Evolutionary conservation across 108 stramenopile genomes (phyloP).

Genomic region (Epipyxis sp.): DNA sequence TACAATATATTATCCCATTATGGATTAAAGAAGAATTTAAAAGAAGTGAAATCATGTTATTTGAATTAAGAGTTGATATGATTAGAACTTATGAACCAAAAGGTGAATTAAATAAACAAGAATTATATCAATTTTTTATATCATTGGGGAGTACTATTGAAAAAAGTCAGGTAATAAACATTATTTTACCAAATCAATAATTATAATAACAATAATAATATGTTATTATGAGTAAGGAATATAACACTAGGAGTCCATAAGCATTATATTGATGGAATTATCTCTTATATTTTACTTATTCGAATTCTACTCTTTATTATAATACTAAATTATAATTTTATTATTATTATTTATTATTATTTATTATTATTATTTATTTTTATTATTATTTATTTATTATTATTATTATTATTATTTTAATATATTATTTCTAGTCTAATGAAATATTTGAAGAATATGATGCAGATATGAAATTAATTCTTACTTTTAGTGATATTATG

Average conservation of each 20-base stretch:
- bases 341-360: neutral
- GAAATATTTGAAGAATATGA: neutral
- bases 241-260: too few species aligned
- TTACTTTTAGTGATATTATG: slow-evolving; percentile 18
- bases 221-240: too few species aligned
- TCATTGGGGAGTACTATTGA: too few species aligned
- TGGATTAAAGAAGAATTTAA: slow-evolving; percentile 21
- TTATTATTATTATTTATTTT: neutral
- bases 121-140: too few species aligned
- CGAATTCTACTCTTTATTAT: slow-evolving; percentile 10
- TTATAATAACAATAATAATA: too few species aligned
- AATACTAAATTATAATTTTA: neutral
- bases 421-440: neutral
- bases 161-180: too few species aligned
- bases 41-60: neutral
- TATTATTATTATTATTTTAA: neutral
- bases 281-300: too few species aligned
- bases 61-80: too few species aligned
- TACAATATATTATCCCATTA: neutral
- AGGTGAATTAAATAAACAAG: too few species aligned
- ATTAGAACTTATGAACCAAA: too few species aligned
- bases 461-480: neutral
- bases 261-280: too few species aligned
- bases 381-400: neutral
- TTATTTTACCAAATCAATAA: too few species aligned